phyloP scores from a whole-genome alignment of 768 basidiomycete genomes.

The Suillus lakei region DNA sequence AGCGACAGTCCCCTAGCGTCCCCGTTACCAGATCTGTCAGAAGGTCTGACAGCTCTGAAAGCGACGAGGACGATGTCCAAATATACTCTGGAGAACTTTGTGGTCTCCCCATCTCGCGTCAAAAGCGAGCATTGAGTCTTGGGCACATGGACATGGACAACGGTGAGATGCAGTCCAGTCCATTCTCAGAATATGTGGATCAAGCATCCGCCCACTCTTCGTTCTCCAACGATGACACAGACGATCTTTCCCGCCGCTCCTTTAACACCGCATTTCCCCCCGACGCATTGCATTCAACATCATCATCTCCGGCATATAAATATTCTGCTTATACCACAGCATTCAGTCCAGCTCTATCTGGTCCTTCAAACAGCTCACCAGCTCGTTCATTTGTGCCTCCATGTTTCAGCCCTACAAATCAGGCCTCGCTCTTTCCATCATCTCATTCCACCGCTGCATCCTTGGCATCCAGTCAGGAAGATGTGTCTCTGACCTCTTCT shows the following conservation, averaged over 20 bases:
- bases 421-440: constrained; percentile 15
- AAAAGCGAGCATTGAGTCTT: constrained; percentile 50
- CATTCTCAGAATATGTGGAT: constrained; percentile 21
- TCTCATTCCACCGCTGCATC: constrained; percentile 19
- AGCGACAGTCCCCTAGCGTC: constrained; percentile 37
- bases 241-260: constrained; percentile 1
- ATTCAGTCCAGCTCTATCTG: constrained; percentile 25
- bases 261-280: not conserved
- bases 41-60: constrained; percentile 35
- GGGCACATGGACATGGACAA: constrained; percentile 47
- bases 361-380: constrained; percentile 24
- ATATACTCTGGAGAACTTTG: constrained; percentile 45
- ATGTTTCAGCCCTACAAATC: constrained; percentile 8
- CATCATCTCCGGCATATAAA: constrained; percentile 30
- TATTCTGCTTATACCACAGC: constrained; percentile 29
- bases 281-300: constrained; percentile 24
- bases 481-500: constrained; percentile 23
- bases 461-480: constrained; percentile 11
- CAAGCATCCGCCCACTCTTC: constrained; percentile 18
- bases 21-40: constrained; percentile 17
- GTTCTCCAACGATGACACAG: constrained; percentile 7
- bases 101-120: constrained; percentile 40
- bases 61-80: constrained; percentile 59
- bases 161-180: constrained; percentile 21
- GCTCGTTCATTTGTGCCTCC: constrained; percentile 14